Conservation (phyloP, 1,139 yeast genomes). For the Kodamaea derodonti region DNA sequence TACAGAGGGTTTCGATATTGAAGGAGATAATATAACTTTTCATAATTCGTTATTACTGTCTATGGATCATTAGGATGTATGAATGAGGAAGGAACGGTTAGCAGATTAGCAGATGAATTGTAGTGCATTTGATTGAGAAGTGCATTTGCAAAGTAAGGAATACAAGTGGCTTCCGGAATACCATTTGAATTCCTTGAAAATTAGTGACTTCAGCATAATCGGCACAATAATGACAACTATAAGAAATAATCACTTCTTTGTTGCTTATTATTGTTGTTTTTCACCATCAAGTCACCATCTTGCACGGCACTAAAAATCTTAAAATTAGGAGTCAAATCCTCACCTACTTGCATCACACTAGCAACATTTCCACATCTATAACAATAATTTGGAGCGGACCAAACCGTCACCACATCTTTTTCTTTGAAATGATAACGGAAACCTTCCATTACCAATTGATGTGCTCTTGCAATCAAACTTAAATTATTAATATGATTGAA, state of each 20-base stretch:
- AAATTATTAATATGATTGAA: conserved; percentile 90
- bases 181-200: too few relatives aligned
- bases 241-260: conserved; percentile 85
- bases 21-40: conserved; percentile 9
- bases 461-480: conserved; percentile 89
- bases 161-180: too few relatives aligned
- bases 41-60: conserved; percentile 15
- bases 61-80: too few relatives aligned
- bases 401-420: conserved; percentile 93
- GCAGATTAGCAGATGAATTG: too few relatives aligned
- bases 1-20: conserved; percentile 1
- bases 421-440: conserved; percentile 93
- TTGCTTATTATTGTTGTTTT: conserved; percentile 64
- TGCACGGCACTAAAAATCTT: conserved; percentile 95
- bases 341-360: conserved; percentile 94
- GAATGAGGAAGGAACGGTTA: too few relatives aligned
- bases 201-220: too few relatives aligned
- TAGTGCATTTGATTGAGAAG: too few relatives aligned
- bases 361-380: conserved; percentile 98
- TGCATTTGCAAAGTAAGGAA: too few relatives aligned
- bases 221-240: too few relatives aligned
- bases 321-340: conserved; percentile 80
- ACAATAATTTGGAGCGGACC: conserved; percentile 98
- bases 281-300: conserved; percentile 66
- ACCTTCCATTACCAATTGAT: conserved; percentile 98